Base-by-base conservation (phyloP, 208 protist genomes). In the Acanthamoeba culbertsoni region DNA sequence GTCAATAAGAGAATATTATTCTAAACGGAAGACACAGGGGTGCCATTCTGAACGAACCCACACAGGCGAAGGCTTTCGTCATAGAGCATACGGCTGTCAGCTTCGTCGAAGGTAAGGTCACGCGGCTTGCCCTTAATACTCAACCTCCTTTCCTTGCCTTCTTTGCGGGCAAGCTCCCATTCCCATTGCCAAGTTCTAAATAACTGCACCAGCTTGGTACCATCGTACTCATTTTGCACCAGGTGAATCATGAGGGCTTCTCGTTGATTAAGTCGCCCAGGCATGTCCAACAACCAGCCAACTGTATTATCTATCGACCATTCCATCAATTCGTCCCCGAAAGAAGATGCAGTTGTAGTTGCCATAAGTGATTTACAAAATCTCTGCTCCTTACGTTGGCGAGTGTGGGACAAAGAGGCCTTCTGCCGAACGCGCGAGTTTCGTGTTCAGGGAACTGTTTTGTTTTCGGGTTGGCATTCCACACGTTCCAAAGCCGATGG, bases 171-270 rank as follows among this genome's bases (percentile, higher is more conserved):
- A 6, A 31, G 82, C 53, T 65, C 53, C 82, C 82, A 63, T 16
- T 59, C 82, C 82, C 53, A 68, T 40, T 90, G 82, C 82, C 82
- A 90, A 1, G 46, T 90, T 14, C 82, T n/a, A 6, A 90, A 68
- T 7, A 90, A 33, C 46, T 90, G 53, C 82, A 63, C 82, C 14
- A 90, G 48, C 55, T 90, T 59, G 55, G 53, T 28, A 10, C 82
- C 82, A n/a, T 90, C 82, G 35, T 43, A 68, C 2, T 90, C 53
- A 37, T 90, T 59, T 35, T 65, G 53, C 26, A 90, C 33, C 23
- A 90, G 46, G 35, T 90, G 55, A 28, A 46, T 90, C 82, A 90
- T 63, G 33, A 90, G 55, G 55, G 46, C 43, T 16, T 90, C 82
- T 3, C 37, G 48, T 10, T 90, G 46, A 8, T 65, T n/a, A 8